These are phyloP conservation scores for Xylaria digitata DNA, from an alignment of 2,329 filamentous ascomycete genomes.

Conservation along the genomic window DNA sequence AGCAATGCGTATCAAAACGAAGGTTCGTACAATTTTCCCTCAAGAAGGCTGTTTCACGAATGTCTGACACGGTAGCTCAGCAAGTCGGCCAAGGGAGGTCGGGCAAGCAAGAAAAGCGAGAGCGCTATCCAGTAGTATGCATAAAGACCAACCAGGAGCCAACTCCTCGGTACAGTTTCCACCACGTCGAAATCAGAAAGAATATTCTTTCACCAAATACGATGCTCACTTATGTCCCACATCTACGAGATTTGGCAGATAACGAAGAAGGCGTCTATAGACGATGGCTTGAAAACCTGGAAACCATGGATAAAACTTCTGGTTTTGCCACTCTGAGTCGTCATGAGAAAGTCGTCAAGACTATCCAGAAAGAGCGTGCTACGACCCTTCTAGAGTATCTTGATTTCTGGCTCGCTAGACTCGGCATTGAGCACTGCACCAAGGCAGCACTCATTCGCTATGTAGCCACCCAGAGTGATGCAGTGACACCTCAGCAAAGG, in stretches of 20 bases:
- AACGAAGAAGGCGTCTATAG: constrained; percentile 68
- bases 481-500: constrained; percentile 66
- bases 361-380: constrained; percentile 63
- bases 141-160: constrained; percentile 62
- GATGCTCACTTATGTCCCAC: constrained; percentile 69
- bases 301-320: constrained; percentile 67
- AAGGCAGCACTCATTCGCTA: constrained; percentile 64
- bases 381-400: constrained; percentile 65
- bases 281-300: constrained; percentile 67
- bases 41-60: background rate
- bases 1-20: constrained; percentile 63
- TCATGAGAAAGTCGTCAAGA: constrained; percentile 62
- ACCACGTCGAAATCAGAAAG: constrained; percentile 69
- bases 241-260: constrained; percentile 67
- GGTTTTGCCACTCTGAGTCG: constrained; percentile 67
- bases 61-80: constrained; percentile 46
- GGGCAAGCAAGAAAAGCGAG: constrained; percentile 59
- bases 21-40: constrained; percentile 54
- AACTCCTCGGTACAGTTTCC: constrained; percentile 69
- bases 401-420: constrained; percentile 63
- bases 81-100: constrained; percentile 55
- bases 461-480: constrained; percentile 61
- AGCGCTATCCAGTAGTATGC: constrained; percentile 57
- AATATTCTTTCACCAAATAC: constrained; percentile 71
- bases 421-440: constrained; percentile 63